Percentiles rank a stretch among this genome's conserved stretches.
Conservation (phyloP, 2,329 filamentous ascomycete species). For the Helicocarpus griseus region DNA sequence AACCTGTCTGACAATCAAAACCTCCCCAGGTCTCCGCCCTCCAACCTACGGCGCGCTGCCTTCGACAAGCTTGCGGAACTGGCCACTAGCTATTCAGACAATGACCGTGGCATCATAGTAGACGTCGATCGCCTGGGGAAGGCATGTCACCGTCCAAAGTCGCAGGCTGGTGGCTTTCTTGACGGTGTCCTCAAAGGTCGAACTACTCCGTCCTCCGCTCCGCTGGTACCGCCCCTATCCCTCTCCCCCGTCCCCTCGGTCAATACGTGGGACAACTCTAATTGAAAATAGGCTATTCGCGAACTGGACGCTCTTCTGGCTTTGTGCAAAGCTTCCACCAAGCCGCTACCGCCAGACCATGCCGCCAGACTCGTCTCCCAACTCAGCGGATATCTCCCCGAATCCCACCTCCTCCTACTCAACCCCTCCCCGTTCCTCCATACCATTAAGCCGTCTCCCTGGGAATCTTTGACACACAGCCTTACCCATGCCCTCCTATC, state of each 20-base stretch:
- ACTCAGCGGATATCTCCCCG: conserved; percentile 72
- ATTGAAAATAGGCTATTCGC: conserved; percentile 55
- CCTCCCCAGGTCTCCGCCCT: conserved; percentile 10
- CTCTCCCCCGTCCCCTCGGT: background rate
- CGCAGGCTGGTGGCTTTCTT: conserved; percentile 20
- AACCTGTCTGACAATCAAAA: background rate
- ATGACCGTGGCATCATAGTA: conserved; percentile 18
- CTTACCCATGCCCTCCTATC: conserved; percentile 74
- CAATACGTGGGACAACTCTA: background rate
- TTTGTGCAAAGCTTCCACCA: conserved; percentile 79
- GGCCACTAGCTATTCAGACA: conserved; percentile 25
- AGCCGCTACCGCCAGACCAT: conserved; percentile 59
- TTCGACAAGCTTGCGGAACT: conserved; percentile 36
- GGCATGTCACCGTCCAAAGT: conserved; percentile 19
- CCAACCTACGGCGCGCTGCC: conserved; percentile 24
- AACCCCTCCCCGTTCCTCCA: conserved; percentile 72
- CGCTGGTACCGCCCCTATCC: conserved; percentile 24
- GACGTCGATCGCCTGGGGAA: conserved; percentile 29
- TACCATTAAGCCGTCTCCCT: conserved; percentile 75
- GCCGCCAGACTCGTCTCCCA: conserved; percentile 72
- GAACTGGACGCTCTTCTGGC: conserved; percentile 90
- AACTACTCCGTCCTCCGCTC: conserved; percentile 27
- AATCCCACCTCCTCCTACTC: conserved; percentile 72
- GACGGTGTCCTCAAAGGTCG: conserved; percentile 29
- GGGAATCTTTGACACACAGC: conserved; percentile 70